Evolutionary conservation across 139 green algal genomes (phyloP), one percentile per base, ranked within the genome.

Genomic region (Haematococcus lacustris): DNA sequence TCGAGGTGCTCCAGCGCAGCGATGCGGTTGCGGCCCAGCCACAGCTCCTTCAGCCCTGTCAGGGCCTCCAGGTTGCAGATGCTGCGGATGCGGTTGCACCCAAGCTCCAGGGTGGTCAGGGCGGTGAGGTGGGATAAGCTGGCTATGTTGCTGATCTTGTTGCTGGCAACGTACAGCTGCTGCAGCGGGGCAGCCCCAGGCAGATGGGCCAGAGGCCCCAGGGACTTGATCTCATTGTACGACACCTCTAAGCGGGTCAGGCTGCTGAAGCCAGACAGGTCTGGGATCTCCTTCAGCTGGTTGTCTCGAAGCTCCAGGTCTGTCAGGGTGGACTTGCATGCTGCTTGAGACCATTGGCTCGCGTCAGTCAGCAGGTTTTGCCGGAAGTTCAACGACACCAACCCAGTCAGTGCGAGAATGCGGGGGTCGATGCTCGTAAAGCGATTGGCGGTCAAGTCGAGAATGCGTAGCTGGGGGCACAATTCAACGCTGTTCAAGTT

Each of bases 11-110:
- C 35, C 3, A 95, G 78, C 37, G 82, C 71, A 0, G 59, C 38
- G 13, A 98, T 94, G 32, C 94, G 84, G 82, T 98, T 98, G 53
- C 88, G 82, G 7, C 94, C 94, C 38, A 98, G 79, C 94, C 94
- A 98, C 50, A 98, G 83, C 88, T 97, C 84, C 35, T 79, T 63
- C 62, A 98, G 86, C 1, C 25, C 30, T 0, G 32, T 23, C 62
- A 93, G 74, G 1, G 40, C 60, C 32, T 86, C 80, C 38, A 93
- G 41, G 9, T 83, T 76, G n/a, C n/a, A n/a, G n/a, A n/a, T n/a
- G n/a, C n/a, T 17, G 3, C 76, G 71, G 21, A 97, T 85, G n/a
- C 93, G 85, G 79, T 98, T 98, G 51, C 79, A 93, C 0, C 94
- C 94, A 28, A 98, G 87, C 81, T 98, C 93, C 43, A 98, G 86